Evolutionary conservation across 2,329 filamentous ascomycete genomes (phyloP).

Genomic region (Aspergillus niger): DNA sequence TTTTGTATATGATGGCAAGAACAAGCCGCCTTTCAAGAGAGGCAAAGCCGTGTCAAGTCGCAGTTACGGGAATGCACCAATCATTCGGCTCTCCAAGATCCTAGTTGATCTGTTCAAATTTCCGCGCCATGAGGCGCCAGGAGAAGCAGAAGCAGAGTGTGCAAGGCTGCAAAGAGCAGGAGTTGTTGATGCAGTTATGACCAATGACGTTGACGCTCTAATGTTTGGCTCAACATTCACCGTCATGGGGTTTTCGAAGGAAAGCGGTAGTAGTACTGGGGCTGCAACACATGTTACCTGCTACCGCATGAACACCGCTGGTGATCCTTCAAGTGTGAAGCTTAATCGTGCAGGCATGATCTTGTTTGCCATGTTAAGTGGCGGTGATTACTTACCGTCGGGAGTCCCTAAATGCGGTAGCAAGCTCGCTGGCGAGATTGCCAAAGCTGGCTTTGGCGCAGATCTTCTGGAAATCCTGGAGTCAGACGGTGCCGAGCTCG

Average conservation of each 20-base stretch:
- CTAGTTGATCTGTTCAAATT: constrained; percentile 85
- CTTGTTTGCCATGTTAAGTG: constrained; percentile 89
- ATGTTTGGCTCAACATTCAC: constrained; percentile 91
- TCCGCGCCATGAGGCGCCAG: constrained; percentile 79
- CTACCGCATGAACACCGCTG: constrained; percentile 59
- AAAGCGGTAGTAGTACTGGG: constrained; percentile 61
- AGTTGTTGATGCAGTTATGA: constrained; percentile 88
- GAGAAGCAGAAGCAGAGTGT: constrained; percentile 95
- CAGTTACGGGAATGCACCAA: constrained; percentile 64
- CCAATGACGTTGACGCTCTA: constrained; percentile 93
- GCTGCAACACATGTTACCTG: constrained; percentile 82
- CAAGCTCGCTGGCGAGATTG: constrained; percentile 86
- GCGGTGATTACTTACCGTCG: constrained; percentile 88
- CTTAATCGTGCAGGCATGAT: constrained; percentile 89
- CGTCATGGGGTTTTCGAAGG: constrained; percentile 79
- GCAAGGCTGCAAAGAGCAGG: constrained; percentile 79
- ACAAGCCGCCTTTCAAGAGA: constrained; percentile 84
- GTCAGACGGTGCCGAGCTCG: constrained; percentile 30
- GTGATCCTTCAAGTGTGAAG: constrained; percentile 31
- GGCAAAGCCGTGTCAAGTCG: constrained; percentile 64
- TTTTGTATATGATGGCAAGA: constrained; percentile 86
- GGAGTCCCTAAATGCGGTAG: constrained; percentile 86
- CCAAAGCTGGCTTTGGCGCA: constrained; percentile 80
- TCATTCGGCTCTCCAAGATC: constrained; percentile 74
- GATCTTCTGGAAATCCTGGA: constrained; percentile 68